phyloP scores from a whole-genome alignment of 208 protist species.

The Leishmania arabica region DNA sequence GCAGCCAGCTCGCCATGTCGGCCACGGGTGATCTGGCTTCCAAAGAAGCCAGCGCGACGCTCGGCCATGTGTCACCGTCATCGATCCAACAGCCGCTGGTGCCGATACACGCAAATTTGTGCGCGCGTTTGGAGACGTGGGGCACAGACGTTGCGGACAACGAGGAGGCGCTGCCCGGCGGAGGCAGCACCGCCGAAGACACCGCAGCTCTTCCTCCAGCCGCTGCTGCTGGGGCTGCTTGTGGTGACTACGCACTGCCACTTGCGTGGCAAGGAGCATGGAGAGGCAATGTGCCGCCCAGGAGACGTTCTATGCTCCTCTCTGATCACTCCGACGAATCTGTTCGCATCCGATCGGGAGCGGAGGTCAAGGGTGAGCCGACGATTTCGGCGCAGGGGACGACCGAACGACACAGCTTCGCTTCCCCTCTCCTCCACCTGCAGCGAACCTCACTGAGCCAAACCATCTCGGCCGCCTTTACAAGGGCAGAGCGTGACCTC shows the following conservation, averaged over 20 bases:
- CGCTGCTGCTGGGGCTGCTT: not conserved
- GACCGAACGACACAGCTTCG: too few species aligned
- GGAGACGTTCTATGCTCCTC: not conserved
- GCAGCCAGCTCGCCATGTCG: too few species aligned
- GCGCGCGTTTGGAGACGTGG: conserved; percentile 15
- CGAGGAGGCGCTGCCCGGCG: not conserved
- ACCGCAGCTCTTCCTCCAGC: not conserved
- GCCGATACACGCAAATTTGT: not conserved
- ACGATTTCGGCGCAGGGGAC: not conserved
- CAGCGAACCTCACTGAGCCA: not conserved
- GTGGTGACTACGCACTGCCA: not conserved
- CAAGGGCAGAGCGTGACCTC: conserved; percentile 20
- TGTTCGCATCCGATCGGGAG: not conserved
- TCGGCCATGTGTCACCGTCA: not conserved
- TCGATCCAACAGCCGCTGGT: not conserved
- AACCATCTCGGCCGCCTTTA: not conserved
- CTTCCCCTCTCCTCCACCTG: not conserved
- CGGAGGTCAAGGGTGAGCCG: not conserved
- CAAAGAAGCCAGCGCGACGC: not conserved
- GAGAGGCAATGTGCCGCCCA: not conserved
- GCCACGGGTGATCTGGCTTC: not conserved
- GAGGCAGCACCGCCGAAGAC: not conserved
- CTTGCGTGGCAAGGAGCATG: not conserved
- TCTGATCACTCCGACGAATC: not conserved
- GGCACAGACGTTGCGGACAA: not conserved